A percentile compares a stretch with the other conserved stretches of the same genome.
phyloP scores from a whole-genome alignment of 805 yeast species.

The Isabelozyma rhagii region DNA sequence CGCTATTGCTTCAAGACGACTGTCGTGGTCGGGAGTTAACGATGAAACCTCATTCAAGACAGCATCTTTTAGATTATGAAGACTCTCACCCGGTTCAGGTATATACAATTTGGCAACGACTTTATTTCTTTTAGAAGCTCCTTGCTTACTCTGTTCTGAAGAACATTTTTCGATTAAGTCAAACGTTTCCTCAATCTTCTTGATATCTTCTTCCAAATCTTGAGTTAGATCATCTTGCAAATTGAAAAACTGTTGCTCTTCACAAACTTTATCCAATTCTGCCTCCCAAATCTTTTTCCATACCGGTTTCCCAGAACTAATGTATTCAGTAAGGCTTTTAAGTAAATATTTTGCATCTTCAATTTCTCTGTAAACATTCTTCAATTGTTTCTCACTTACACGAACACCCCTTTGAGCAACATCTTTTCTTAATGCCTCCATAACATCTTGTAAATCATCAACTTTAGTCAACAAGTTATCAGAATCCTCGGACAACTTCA shows the following conservation, averaged over 20 bases:
- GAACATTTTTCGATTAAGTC: slow-evolving; percentile 77
- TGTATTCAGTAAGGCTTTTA: slow-evolving; percentile 53
- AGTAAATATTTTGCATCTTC: slow-evolving; percentile 53
- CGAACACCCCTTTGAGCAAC: slow-evolving; percentile 89
- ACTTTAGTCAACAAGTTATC: slow-evolving; percentile 72
- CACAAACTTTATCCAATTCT: slow-evolving; percentile 85
- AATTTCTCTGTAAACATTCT: slow-evolving; percentile 63
- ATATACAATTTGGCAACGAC: slow-evolving; percentile 43
- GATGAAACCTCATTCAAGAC: slow-evolving; percentile 76
- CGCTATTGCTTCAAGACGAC: slow-evolving; percentile 82
- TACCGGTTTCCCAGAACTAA: slow-evolving; percentile 67
- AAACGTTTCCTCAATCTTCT: slow-evolving; percentile 77
- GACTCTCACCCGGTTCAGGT: slow-evolving; percentile 61
- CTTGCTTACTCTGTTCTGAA: slow-evolving; percentile 67
- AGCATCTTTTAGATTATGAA: slow-evolving; percentile 67
- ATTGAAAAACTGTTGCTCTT: slow-evolving; percentile 89
- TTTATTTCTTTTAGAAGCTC: slow-evolving; percentile 38
- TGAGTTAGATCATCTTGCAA: slow-evolving; percentile 82
- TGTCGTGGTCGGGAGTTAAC: slow-evolving; percentile 78
- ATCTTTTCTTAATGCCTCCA: slow-evolving; percentile 85
- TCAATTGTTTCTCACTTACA: slow-evolving; percentile 72
- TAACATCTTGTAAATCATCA: slow-evolving; percentile 87
- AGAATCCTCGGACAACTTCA: slow-evolving; percentile 70
- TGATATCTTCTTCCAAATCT: slow-evolving; percentile 78
- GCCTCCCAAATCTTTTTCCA: slow-evolving; percentile 94